phyloP scores from a whole-genome alignment of 2,329 filamentous ascomycete species.

The Fusarium zealandicum region DNA sequence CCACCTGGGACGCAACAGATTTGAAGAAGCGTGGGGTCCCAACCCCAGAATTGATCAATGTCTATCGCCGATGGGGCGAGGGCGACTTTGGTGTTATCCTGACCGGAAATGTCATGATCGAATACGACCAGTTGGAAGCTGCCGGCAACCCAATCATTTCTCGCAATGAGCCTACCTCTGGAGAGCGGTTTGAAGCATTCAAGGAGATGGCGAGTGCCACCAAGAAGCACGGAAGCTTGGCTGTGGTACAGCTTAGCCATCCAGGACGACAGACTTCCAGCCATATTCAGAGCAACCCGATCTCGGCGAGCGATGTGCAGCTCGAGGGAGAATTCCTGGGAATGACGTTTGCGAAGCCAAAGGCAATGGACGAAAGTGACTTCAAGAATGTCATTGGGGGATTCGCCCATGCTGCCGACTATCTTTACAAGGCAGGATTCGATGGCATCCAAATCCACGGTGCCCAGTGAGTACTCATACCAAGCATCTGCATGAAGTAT shows the following conservation, averaged over 20 bases:
- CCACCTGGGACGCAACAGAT: slow-evolving; percentile 64
- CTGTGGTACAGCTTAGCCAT: slow-evolving; percentile 64
- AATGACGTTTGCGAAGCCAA: slow-evolving; percentile 55
- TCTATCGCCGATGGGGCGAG: slow-evolving; percentile 68
- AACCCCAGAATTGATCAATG: slow-evolving; percentile 53
- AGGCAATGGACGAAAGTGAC: slow-evolving; percentile 60
- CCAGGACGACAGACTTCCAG: slow-evolving; percentile 53
- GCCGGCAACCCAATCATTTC: slow-evolving; percentile 67
- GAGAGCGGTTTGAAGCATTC: slow-evolving; percentile 68
- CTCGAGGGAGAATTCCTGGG: slow-evolving; percentile 39
- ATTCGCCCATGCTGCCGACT: slow-evolving; percentile 69
- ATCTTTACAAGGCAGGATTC: slow-evolving; percentile 67
- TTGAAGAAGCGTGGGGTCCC: slow-evolving; percentile 56
- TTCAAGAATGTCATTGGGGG: slow-evolving; percentile 64
- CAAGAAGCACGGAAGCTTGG: slow-evolving; percentile 66
- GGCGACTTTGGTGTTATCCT: slow-evolving; percentile 63
- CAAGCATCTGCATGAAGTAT: not conserved
- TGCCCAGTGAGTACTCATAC: slow-evolving; percentile 50
- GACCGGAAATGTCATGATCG: slow-evolving; percentile 71
- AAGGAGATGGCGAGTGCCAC: slow-evolving; percentile 59
- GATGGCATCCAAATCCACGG: slow-evolving; percentile 59
- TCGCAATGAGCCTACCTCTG: slow-evolving; percentile 55
- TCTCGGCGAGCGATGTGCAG: slow-evolving; percentile 52
- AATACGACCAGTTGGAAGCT: slow-evolving; percentile 64
- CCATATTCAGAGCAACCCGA: slow-evolving; percentile 44